Evolutionary conservation across 2,329 filamentous ascomycete species (phyloP).

Genomic region (Zasmidium citrigriseum): DNA sequence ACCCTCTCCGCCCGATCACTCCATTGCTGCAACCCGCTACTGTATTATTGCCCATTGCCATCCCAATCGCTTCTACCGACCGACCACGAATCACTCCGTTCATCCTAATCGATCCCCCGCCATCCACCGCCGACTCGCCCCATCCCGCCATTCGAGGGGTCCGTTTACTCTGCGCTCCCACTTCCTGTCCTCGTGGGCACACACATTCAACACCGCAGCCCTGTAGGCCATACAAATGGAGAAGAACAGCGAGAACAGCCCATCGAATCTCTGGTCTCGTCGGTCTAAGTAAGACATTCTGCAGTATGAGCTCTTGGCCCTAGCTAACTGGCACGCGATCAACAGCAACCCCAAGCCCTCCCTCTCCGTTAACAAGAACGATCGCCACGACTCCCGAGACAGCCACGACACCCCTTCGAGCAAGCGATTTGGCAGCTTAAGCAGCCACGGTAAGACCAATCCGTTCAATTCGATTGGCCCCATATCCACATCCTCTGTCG

Average conservation of each 20-base stretch:
- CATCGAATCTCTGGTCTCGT: conserved; percentile 67
- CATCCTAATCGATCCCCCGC: background rate
- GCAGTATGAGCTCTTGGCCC: conserved; percentile 12
- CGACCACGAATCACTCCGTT: background rate
- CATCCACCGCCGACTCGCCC: background rate
- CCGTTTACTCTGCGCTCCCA: conserved; percentile 10
- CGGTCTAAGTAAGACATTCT: conserved; percentile 70
- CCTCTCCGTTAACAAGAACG: conserved; percentile 70
- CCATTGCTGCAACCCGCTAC: background rate
- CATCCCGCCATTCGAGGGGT: conserved; percentile 14
- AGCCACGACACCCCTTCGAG: conserved; percentile 59
- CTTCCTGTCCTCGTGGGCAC: conserved; percentile 6
- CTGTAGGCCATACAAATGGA: conserved; percentile 26
- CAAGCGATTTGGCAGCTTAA: conserved; percentile 71
- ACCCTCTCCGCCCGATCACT: background rate
- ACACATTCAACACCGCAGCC: background rate
- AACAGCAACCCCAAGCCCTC: conserved; percentile 84
- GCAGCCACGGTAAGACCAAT: conserved; percentile 74
- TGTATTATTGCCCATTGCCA: background rate
- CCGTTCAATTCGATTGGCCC: conserved; percentile 77
- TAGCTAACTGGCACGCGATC: conserved; percentile 30
- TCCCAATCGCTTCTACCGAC: background rate
- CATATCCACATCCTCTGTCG: conserved; percentile 63
- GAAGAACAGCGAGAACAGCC: conserved; percentile 37
- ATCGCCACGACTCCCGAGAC: conserved; percentile 51